phyloP scores from a whole-genome alignment of 352 stramenopile genomes.

The Peronospora destructor region DNA sequence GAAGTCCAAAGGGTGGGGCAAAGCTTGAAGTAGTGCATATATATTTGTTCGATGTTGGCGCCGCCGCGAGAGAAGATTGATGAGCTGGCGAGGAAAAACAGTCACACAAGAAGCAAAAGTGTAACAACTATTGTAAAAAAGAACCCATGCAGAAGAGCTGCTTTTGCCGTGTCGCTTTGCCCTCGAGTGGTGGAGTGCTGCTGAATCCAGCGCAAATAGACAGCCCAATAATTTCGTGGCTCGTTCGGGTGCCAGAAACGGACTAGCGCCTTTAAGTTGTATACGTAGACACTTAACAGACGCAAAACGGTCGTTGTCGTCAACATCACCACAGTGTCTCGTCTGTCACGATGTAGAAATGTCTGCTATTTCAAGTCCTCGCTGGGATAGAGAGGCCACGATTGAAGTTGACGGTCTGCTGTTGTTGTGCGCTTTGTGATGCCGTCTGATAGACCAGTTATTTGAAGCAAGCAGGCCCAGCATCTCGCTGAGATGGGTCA shows the following conservation, averaged over 20 bases:
- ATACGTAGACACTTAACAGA: background rate
- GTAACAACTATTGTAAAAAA: background rate
- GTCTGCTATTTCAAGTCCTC: conserved; percentile 14
- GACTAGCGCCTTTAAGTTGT: background rate
- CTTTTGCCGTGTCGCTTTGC: background rate
- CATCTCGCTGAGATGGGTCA: background rate
- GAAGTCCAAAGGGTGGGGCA: no score
- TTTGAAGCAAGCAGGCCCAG: no score
- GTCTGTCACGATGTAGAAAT: conserved; percentile 2
- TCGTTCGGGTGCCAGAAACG: conserved; percentile 3
- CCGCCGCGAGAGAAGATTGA: conserved; percentile 10
- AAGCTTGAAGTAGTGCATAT: background rate
- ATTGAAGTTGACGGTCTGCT: conserved; percentile 8
- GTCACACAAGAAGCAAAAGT: conserved; percentile 8
- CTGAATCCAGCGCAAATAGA: background rate
- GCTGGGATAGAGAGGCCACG: conserved; percentile 12
- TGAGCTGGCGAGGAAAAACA: conserved; percentile 8
- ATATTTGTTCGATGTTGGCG: conserved; percentile 4
- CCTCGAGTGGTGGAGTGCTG: background rate
- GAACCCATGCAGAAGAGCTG: no score
- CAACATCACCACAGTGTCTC: no score
- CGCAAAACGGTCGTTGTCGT: no score
- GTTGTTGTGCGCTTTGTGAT: conserved; percentile 12
- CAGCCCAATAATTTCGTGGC: background rate
- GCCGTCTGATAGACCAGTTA: background rate